Conservation (phyloP, 257 asterid species). For the Euphrasia confusa region DNA sequence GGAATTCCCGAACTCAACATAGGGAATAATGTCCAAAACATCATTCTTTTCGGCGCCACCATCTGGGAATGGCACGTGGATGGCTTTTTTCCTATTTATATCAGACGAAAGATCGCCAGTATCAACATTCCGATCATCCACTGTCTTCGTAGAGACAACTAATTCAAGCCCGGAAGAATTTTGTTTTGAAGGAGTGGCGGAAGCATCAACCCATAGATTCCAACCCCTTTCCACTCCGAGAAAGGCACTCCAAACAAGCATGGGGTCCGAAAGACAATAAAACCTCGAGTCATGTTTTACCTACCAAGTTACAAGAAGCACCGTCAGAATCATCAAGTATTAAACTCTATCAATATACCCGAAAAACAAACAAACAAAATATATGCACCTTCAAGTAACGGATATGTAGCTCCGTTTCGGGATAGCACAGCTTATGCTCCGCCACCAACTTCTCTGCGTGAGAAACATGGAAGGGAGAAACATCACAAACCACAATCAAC, state of each 20-base stretch:
- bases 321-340: slow-evolving; percentile 3
- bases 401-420: slow-evolving; percentile 39
- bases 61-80: slow-evolving; percentile 21
- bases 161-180: slow-evolving; percentile 20
- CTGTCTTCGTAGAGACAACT: slow-evolving; percentile 19
- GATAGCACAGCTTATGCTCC: slow-evolving; percentile 52
- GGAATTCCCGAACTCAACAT: slow-evolving; percentile 26
- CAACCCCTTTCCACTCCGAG: slow-evolving; percentile 32
- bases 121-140: slow-evolving; percentile 17
- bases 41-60: slow-evolving; percentile 26
- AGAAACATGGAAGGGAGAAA: background rate
- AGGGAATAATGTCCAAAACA: slow-evolving; percentile 23
- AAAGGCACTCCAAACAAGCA: slow-evolving; percentile 51
- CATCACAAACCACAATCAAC: background rate
- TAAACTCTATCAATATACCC: background rate
- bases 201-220: slow-evolving; percentile 48
- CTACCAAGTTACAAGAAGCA: slow-evolving; percentile 19
- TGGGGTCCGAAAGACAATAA: slow-evolving; percentile 56
- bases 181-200: slow-evolving; percentile 18
- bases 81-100: slow-evolving; percentile 20
- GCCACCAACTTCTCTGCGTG: slow-evolving; percentile 44
- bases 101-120: slow-evolving; percentile 23
- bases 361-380: slow-evolving; percentile 2
- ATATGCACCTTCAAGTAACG: slow-evolving; percentile 50
- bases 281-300: slow-evolving; percentile 36